Base-by-base conservation (phyloP, 441 rosid genomes). In the Arabidopsis hybrid region DNA sequence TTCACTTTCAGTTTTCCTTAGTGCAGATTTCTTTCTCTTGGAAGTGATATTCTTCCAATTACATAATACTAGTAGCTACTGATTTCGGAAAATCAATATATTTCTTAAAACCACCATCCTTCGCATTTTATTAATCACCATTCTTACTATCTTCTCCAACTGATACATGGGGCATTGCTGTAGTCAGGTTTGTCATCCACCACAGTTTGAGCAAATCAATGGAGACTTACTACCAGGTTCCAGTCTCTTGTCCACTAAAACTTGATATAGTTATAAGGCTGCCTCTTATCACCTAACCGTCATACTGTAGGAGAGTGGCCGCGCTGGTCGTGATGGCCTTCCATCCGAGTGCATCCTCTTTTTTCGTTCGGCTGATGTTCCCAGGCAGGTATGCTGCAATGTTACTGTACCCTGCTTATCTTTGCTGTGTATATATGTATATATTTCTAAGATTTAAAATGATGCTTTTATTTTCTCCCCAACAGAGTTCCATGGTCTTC, bases 111-210 rank as follows among this genome's bases (percentile, higher is more conserved):
- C 4, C 36, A 17, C 38, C 1, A 17, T 50, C 62, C 62, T 40
- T 75, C 6, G 2, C 38, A 62, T 42, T 38, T 46, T 38, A 2
- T 9, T 11, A 21, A 35, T 29, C 45, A 65, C 10, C 32, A 11
- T 57, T 49, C 17, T 32, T 69, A 14, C 60, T 31, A 53, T 32
- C 46, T 56, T 55, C 40, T 64, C n/a, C 39, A 67, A 72, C 52
- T 62, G 69, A 56, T 62, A 60, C 45, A 65, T 73, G 65, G 46
- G 77, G 18, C 38, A 72, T 84, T 65, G 78, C 76, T 82, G 79
- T 86, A 95, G 98, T 95, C 82, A 91, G 99, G 91, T 95, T 95
- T 86, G 98, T 92, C 88, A 87, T 95, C 80, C 99, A 95, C 86
- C 99, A 95, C 83, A 95, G 98, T 85, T 82, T 95, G 82, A 95